Percentiles rank a stretch among this genome's conserved stretches.
Conservation (phyloP, 257 asterid genomes). For the Rubia yunnanensis region DNA sequence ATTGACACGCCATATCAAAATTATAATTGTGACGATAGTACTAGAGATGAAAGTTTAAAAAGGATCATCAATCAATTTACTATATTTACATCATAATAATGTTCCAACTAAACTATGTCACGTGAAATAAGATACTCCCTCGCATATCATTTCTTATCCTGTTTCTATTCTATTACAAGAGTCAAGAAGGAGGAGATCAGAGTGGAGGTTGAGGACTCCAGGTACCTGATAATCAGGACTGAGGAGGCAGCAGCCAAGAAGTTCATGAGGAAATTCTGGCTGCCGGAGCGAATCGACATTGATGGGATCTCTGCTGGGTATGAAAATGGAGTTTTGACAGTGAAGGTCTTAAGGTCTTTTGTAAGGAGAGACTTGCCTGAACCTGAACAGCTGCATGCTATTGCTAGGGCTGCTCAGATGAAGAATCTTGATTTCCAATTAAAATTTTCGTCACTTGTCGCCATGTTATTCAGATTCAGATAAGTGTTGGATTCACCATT, state of each 20-base stretch:
- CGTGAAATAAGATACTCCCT: too few species aligned
- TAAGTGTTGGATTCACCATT: too few species aligned
- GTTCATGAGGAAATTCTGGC: constrained; percentile 52
- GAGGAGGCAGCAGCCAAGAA: constrained; percentile 36
- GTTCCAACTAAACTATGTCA: too few species aligned
- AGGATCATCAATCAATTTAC: too few species aligned
- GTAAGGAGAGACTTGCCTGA: constrained; percentile 37
- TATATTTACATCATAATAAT: too few species aligned
- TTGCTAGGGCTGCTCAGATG: constrained; percentile 66
- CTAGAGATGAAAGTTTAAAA: too few species aligned
- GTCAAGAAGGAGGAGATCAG: constrained; percentile 59
- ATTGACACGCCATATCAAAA: too few species aligned
- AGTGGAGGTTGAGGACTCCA: constrained; percentile 62
- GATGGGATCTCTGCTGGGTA: constrained; percentile 53
- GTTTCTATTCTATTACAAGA: constrained; percentile 42
- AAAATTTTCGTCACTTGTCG: too few species aligned
- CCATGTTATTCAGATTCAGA: too few species aligned
- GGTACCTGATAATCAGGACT: constrained; percentile 52
- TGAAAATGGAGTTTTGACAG: constrained; percentile 51
- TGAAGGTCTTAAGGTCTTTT: constrained; percentile 45
- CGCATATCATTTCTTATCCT: too few species aligned
- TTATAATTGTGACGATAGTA: too few species aligned
- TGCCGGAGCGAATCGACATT: constrained; percentile 49
- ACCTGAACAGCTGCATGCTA: constrained; percentile 17
- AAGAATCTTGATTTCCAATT: neutral